Evolutionary conservation across 768 basidiomycete genomes (phyloP).

Genomic region (Auricularia sp.): DNA sequence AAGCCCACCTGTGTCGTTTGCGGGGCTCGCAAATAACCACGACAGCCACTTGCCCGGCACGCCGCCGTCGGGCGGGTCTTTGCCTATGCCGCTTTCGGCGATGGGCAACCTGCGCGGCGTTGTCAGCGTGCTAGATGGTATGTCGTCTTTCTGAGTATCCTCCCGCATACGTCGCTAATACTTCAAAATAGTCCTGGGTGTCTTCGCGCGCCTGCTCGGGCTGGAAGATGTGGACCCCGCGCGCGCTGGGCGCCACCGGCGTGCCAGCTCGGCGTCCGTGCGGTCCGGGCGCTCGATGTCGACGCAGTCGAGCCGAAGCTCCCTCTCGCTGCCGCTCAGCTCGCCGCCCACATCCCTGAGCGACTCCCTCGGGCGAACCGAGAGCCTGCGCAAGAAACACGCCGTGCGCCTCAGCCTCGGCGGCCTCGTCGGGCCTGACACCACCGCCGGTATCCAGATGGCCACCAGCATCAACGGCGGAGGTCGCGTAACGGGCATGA

Average conservation of each 20-base stretch:
- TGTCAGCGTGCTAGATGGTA: slow-evolving; percentile 77
- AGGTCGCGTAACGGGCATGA: not conserved
- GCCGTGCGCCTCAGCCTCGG: not conserved
- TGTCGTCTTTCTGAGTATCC: slow-evolving; percentile 14
- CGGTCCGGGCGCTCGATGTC: not conserved
- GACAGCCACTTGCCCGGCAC: slow-evolving; percentile 15
- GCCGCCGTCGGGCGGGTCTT: slow-evolving; percentile 23
- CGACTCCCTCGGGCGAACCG: not conserved
- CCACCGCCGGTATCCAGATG: not conserved
- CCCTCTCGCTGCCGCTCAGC: not conserved
- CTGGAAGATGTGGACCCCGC: slow-evolving; percentile 68
- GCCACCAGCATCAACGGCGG: not conserved
- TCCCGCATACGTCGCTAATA: too few species aligned
- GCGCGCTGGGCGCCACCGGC: slow-evolving; percentile 67
- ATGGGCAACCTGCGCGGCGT: slow-evolving; percentile 35
- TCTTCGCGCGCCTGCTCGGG: slow-evolving; percentile 67
- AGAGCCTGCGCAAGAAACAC: not conserved
- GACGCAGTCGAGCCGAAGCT: not conserved
- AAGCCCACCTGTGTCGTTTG: not conserved
- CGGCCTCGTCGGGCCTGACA: not conserved
- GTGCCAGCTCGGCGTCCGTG: slow-evolving; percentile 58
- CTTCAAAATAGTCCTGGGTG: slow-evolving; percentile 47
- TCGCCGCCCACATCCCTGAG: not conserved
- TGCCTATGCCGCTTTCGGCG: not conserved
- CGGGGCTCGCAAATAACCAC: slow-evolving; percentile 31